Evolutionary conservation across 306 rosid species (phyloP).

Genomic region (Dicorynia guianensis): DNA sequence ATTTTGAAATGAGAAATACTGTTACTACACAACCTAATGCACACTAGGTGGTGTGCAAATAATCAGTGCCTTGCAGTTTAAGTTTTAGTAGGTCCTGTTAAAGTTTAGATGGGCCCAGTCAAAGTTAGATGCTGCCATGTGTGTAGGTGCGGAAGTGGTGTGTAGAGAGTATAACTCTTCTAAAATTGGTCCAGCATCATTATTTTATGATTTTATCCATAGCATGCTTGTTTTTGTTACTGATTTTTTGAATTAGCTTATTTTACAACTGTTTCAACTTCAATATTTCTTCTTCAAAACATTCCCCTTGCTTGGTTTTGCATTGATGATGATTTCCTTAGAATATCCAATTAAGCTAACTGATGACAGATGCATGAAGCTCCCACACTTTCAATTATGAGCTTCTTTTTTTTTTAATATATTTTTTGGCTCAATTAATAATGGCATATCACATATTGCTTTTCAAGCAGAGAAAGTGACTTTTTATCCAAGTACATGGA

Average conservation of each 20-base stretch:
- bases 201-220: too few relatives aligned
- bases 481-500: not conserved
- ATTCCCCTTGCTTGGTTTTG: not conserved
- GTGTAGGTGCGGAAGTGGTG: too few relatives aligned
- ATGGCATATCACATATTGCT: not conserved
- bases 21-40: too few relatives aligned
- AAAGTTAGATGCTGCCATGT: too few relatives aligned
- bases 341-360: not conserved
- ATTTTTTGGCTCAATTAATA: not conserved
- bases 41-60: too few relatives aligned
- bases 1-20: too few relatives aligned
- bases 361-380: not conserved
- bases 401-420: not conserved
- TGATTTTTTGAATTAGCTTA: not conserved
- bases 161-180: too few relatives aligned
- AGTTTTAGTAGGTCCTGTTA: too few relatives aligned
- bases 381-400: not conserved
- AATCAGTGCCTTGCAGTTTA: too few relatives aligned
- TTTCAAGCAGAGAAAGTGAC: slow-evolving; percentile 19
- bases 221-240: not conserved
- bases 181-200: too few relatives aligned
- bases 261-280: not conserved
- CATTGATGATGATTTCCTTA: not conserved
- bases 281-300: not conserved
- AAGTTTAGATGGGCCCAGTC: too few relatives aligned